Evolutionary conservation across 768 basidiomycete genomes (phyloP), one percentile per base, ranked within the genome.

Genomic region (Coprinopsis sp.): DNA sequence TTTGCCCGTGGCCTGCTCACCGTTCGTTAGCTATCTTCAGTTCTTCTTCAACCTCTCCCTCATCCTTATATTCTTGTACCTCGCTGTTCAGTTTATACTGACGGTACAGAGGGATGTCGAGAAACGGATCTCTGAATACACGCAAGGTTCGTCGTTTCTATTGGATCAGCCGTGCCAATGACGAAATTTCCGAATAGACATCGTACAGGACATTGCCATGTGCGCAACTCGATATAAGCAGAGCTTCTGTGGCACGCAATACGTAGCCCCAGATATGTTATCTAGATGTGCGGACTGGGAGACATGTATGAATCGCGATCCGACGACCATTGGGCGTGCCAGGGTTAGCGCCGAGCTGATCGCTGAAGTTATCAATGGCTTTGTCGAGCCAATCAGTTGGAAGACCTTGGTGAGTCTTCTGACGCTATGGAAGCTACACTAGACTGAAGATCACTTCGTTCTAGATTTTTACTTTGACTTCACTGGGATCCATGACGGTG

Each of bases 311-410:
- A 84, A 87, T 66, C 84, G 90, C 49, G 94, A 97, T 71, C 91
- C 94, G 45, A 82, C 84, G 16, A 82, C 85, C 31, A 80, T 94
- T 33, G 91, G 91, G 1, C 87, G 91, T 48, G 90, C 92, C 49
- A 83, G 80, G 57, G 86, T 99, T 54, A 84, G 88, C 34, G 93
- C 94, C 47, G 92, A 97, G 72, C 81, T 96, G 47, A 84, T 98
- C 64, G 95, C 91, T 43, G 94, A 96, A 60, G 87, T 97, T 34
- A 84, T 97, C 51, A 96, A 97, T 62, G 84, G 91, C 1, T 99
- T 99, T 60, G 89, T 98, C 12, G 95, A 99, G 60, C 87, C 88
- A 39, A 94, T 99, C 66, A 92, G 87, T 63, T 97, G 93, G 91
- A 96, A 94, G 70, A 93, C 93, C 11, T 69, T 97, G 64, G 95